Conservation (phyloP, 768 basidiomycete genomes). For the Tricholoma furcatifolium region DNA sequence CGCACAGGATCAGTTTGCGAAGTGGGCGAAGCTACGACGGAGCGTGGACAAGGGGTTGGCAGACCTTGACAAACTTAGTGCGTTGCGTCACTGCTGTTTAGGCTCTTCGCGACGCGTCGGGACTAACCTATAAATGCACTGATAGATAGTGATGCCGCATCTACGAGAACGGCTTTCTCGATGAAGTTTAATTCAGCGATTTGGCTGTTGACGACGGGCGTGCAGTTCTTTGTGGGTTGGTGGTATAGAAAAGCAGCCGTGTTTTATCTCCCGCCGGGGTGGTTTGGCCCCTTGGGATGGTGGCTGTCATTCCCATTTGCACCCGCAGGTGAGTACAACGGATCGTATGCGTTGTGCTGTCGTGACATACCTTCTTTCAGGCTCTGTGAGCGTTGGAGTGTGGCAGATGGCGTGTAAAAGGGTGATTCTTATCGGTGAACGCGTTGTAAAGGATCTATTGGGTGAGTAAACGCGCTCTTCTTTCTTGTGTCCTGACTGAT, state of each 20-base stretch:
- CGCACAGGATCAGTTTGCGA: constrained; percentile 96
- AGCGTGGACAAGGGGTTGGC: constrained; percentile 89
- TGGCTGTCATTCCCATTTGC: constrained; percentile 90
- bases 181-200: constrained; percentile 70
- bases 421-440: constrained; percentile 77
- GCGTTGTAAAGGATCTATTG: constrained; percentile 62
- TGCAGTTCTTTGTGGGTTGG: constrained; percentile 84
- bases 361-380: constrained; percentile 34
- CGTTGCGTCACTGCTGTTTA: constrained; percentile 49
- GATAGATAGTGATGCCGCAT: constrained; percentile 65
- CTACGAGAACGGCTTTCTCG: constrained; percentile 60
- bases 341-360: not conserved
- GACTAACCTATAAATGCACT: not conserved
- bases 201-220: constrained; percentile 86
- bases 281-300: constrained; percentile 90
- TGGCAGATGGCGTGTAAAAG: constrained; percentile 96
- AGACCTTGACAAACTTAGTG: constrained; percentile 92
- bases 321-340: constrained; percentile 62
- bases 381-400: constrained; percentile 88
- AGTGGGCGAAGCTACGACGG: constrained; percentile 93
- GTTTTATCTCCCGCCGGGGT: constrained; percentile 88
- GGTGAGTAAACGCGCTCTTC: constrained; percentile 29
- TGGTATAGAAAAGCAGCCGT: constrained; percentile 90
- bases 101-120: constrained; percentile 1
- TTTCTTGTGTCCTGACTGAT: constrained; percentile 2